Base-by-base conservation (phyloP, 495 filamentous ascomycete genomes). In the Cercophora newfieldiana region DNA sequence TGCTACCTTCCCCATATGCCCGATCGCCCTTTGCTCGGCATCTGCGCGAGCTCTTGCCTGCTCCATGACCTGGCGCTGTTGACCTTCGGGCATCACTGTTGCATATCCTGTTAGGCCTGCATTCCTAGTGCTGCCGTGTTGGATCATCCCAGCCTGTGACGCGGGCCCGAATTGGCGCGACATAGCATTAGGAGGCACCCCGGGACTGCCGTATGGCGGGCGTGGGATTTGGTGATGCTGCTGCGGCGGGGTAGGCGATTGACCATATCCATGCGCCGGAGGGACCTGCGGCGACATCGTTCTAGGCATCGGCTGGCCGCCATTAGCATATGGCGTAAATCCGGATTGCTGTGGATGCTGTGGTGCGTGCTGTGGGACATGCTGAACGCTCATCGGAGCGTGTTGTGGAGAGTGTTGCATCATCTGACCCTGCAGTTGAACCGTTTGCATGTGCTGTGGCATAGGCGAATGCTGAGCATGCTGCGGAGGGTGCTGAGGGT, bases 41-140 rank as follows among this genome's bases (percentile, higher is more conserved):
- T 78, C 76, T 28, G 79, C 78, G 2, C 80, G 71, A 19, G 81
- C 81, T 33, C 77, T 73, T 12, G 80, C 80, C 68, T 82, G 81
- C 33, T 82, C 77, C 78, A 82, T 72, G 1, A 78, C 69, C 60
- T 73, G 74, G 14, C 74, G 71, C 60, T 78, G 77, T 49, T 77
- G 75, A 12, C 70, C 68, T 31, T 75, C 71, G 3, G 72, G 71
- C 74, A 78, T 77, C 37, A 78, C 75, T 1, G 75, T 76, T 0
- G 74, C 72, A 49, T 75, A 78, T 25, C 78, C 76, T 10, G 77
- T 73, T 16, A 74, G 68, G 31, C 61, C 66, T 19, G 51, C 59
- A 59, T 19, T 71, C 64, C 64, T 72, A n/a, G n/a, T n/a, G 7
- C 60, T 65, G 6, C 57, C 49, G 7, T 21, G 61, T 25, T 53